Conservation (phyloP, 2,329 filamentous ascomycete species). For the Thermothelomyces thermophilus region DNA sequence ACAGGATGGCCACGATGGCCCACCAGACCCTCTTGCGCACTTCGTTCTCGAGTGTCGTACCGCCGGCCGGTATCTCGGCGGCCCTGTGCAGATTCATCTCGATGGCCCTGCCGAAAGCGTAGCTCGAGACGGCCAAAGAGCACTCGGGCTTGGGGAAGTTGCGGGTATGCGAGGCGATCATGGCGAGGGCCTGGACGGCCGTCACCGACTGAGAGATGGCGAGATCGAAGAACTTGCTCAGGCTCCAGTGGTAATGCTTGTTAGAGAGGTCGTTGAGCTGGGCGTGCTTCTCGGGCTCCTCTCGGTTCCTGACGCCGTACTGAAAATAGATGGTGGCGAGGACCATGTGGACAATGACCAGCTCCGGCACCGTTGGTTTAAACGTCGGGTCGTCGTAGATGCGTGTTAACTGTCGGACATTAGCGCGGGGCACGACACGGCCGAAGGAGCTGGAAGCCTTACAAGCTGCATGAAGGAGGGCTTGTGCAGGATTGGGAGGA, state of each 20-base stretch:
- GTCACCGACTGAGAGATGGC: constrained; percentile 54
- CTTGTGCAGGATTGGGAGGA: constrained; percentile 70
- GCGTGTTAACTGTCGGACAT: constrained; percentile 45
- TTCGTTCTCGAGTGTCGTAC: constrained; percentile 60
- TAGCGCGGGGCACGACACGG: neutral
- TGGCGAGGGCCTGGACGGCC: constrained; percentile 64
- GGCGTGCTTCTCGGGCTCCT: constrained; percentile 46
- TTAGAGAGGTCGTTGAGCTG: constrained; percentile 61
- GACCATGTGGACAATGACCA: constrained; percentile 69
- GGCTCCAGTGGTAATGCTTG: constrained; percentile 69
- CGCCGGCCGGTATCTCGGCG: constrained; percentile 43
- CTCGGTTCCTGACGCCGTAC: constrained; percentile 62
- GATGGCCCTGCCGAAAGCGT: constrained; percentile 61
- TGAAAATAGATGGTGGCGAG: constrained; percentile 74
- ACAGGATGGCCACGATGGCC: constrained; percentile 58
- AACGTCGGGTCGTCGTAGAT: constrained; percentile 66
- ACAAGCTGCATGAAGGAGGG: constrained; percentile 65
- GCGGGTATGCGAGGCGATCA: constrained; percentile 67
- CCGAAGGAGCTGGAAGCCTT: constrained; percentile 26
- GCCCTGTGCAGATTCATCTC: constrained; percentile 71
- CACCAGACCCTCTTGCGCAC: constrained; percentile 75
- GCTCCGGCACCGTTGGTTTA: constrained; percentile 56
- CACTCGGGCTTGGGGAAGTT: constrained; percentile 74
- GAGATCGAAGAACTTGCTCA: constrained; percentile 63
- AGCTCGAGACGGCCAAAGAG: constrained; percentile 60